Evolutionary conservation across 352 stramenopile genomes (phyloP).

Genomic region (Pythium periplocum): DNA sequence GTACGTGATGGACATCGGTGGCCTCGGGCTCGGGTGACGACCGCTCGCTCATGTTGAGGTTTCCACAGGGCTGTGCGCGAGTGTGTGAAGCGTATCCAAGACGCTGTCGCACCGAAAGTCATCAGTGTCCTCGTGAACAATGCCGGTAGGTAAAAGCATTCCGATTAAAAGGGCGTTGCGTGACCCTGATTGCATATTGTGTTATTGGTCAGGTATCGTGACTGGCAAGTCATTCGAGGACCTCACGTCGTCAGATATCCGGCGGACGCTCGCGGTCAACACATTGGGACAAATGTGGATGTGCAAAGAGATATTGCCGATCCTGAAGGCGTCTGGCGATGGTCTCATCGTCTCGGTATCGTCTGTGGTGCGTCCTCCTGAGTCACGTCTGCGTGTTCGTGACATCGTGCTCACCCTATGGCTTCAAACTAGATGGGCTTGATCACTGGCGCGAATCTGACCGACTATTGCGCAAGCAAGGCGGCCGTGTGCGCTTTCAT

Average conservation of each 20-base stretch:
- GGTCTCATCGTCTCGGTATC: conserved; percentile 69
- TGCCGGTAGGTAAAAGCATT: conserved; percentile 9
- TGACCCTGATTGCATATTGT: conserved; percentile 9
- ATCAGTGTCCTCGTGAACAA: conserved; percentile 34
- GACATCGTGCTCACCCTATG: neutral
- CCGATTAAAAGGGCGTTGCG: no score
- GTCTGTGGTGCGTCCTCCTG: conserved; percentile 40
- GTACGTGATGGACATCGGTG: conserved; percentile 19
- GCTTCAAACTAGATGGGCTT: conserved; percentile 46
- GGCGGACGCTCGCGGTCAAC: conserved; percentile 24
- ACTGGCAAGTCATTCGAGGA: conserved; percentile 18
- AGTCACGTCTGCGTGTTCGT: neutral
- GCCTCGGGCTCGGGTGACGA: no score
- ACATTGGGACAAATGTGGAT: conserved; percentile 77
- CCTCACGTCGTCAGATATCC: conserved; percentile 17
- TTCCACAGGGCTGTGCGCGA: conserved; percentile 1
- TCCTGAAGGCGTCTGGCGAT: conserved; percentile 38
- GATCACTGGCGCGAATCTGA: conserved; percentile 48
- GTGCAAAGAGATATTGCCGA: conserved; percentile 47
- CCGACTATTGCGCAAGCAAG: conserved; percentile 80
- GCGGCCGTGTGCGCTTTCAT: conserved; percentile 69
- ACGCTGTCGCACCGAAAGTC: conserved; percentile 7
- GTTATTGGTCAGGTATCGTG: conserved; percentile 19
- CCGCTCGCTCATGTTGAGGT: no score
- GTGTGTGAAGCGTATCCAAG: conserved; percentile 11